phyloP scores from a whole-genome alignment of 768 basidiomycete genomes.

The Porphyrellus cyaneotinctus region DNA sequence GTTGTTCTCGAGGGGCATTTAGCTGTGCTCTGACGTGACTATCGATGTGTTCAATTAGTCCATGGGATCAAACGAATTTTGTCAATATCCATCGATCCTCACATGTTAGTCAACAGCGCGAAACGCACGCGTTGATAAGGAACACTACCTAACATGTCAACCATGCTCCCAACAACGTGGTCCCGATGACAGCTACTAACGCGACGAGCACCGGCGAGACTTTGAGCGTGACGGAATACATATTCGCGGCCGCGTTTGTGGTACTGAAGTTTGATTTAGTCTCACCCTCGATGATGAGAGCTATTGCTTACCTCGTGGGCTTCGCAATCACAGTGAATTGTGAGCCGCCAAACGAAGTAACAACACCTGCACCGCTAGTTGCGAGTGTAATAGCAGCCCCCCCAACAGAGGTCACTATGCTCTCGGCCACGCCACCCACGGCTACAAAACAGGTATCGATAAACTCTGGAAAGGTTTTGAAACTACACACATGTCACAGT shows the following conservation, averaged over 20 bases:
- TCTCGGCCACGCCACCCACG: slow-evolving; percentile 47
- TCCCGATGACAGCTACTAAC: slow-evolving; percentile 28
- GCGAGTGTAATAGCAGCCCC: slow-evolving; percentile 61
- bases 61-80: background rate
- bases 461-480: background rate
- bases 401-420: slow-evolving; percentile 54
- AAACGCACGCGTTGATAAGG: background rate
- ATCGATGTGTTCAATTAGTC: background rate
- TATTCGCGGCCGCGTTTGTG: slow-evolving; percentile 12
- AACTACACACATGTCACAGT: slow-evolving; percentile 26
- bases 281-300: background rate
- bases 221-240: slow-evolving; percentile 13
- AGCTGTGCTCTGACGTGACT: background rate
- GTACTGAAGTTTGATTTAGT: slow-evolving; percentile 7
- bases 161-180: slow-evolving; percentile 39
- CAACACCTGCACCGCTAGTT: slow-evolving; percentile 34
- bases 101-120: background rate
- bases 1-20: background rate
- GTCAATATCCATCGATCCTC: background rate
- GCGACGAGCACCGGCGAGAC: slow-evolving; percentile 28
- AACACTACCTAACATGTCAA: slow-evolving; percentile 28
- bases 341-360: slow-evolving; percentile 51
- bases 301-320: slow-evolving; percentile 12
- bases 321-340: slow-evolving; percentile 44
- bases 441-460: slow-evolving; percentile 36